Percentiles rank a stretch among this genome's conserved stretches.
These are phyloP conservation scores for Rugosomyces carneus DNA, from an alignment of 1,284 basidiomycete species.

Conservation along the genomic window DNA sequence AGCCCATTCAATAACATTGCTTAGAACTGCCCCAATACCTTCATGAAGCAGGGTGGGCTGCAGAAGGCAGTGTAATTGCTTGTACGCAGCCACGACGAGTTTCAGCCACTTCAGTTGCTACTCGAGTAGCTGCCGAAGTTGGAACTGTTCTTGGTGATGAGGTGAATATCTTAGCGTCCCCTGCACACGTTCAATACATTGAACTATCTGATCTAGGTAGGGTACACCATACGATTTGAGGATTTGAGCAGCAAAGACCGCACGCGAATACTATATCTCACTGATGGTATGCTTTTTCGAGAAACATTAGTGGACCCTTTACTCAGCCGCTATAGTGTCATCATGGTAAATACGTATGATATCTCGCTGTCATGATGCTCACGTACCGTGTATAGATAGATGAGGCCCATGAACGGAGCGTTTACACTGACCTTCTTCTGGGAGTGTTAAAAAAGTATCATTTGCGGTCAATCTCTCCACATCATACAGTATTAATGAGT, in stretches of 20 bases:
- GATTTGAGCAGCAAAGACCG: conserved; percentile 77
- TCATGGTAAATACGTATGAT: conserved; percentile 60
- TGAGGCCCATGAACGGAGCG: conserved; percentile 93
- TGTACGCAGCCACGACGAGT: conserved; percentile 95
- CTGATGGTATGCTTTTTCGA: conserved; percentile 96
- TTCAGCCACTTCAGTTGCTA: conserved; percentile 91
- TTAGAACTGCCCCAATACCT: conserved; percentile 93
- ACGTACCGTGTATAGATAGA: conserved; percentile 59
- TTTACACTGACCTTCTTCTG: conserved; percentile 91
- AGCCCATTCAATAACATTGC: conserved; percentile 7
- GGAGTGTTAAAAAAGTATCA: conserved; percentile 92
- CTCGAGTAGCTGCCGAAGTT: conserved; percentile 85
- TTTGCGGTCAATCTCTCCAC: too few species aligned
- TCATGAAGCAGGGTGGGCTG: conserved; percentile 85
- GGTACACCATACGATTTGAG: conserved; percentile 97
- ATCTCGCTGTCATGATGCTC: conserved; percentile 7
- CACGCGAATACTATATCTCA: conserved; percentile 95
- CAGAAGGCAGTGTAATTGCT: conserved; percentile 71
- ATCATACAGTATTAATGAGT: conserved; percentile 19
- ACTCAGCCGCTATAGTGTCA: conserved; percentile 86
- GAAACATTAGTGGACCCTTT: conserved; percentile 89
- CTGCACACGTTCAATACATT: neutral
- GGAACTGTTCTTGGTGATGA: conserved; percentile 88
- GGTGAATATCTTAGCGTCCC: conserved; percentile 38
- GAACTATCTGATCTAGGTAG: conserved; percentile 56